These are phyloP conservation scores for Xylariaceae sp. DNA, from an alignment of 2,329 filamentous ascomycete species.

Conservation along the genomic window DNA sequence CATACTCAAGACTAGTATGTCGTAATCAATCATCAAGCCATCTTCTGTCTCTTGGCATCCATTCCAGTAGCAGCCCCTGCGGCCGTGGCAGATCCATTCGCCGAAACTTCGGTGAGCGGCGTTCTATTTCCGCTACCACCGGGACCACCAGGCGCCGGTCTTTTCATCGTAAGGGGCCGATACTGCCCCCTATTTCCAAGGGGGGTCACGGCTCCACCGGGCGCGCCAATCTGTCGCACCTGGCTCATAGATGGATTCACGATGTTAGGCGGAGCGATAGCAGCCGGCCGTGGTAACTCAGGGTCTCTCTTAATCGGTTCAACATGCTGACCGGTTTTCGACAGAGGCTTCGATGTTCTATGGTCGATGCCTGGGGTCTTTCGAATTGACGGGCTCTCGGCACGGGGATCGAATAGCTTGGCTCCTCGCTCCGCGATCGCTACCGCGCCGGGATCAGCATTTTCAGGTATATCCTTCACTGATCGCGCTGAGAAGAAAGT, in stretches of 20 bases:
- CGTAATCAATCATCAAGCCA: slow-evolving; percentile 14
- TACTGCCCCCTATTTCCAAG: slow-evolving; percentile 55
- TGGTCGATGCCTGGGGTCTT: slow-evolving; percentile 87
- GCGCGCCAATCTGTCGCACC: slow-evolving; percentile 54
- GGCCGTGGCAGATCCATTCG: slow-evolving; percentile 34
- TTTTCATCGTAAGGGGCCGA: slow-evolving; percentile 54
- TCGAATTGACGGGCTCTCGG: slow-evolving; percentile 77
- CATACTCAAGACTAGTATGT: background rate
- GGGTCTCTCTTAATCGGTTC: slow-evolving; percentile 34
- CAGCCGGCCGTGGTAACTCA: slow-evolving; percentile 18
- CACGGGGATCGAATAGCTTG: slow-evolving; percentile 64
- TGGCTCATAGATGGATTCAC: slow-evolving; percentile 51
- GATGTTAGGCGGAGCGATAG: slow-evolving; percentile 31
- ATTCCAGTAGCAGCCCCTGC: slow-evolving; percentile 30
- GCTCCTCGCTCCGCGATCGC: slow-evolving; percentile 40
- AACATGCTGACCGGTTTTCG: slow-evolving; percentile 50
- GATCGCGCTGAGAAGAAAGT: slow-evolving; percentile 69
- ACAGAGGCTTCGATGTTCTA: slow-evolving; percentile 66
- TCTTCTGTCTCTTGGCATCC: slow-evolving; percentile 51
- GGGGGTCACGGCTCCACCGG: slow-evolving; percentile 49
- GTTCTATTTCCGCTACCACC: slow-evolving; percentile 32
- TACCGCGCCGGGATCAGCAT: slow-evolving; percentile 38
- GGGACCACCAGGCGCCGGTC: slow-evolving; percentile 34
- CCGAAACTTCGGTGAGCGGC: slow-evolving; percentile 47
- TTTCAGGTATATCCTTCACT: slow-evolving; percentile 46